Base-by-base conservation (phyloP, 768 basidiomycete species). In the Wakefieldia striispora region DNA sequence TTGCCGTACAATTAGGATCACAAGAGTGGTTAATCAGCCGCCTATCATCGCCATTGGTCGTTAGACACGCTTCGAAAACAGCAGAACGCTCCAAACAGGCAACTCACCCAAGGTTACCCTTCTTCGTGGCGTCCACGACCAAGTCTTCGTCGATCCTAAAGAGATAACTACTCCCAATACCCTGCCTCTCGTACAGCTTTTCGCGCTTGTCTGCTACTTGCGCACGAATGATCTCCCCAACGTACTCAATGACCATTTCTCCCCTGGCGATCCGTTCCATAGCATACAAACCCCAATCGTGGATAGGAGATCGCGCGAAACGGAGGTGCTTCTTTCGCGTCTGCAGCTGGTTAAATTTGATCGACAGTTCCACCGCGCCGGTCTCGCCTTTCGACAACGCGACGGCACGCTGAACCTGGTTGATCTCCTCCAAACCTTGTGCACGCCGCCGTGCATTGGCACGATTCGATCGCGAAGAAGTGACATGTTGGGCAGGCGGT, bases 211-310 rank as follows among this genome's bases (percentile, higher is more conserved):
- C 97, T 23, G 97, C 97, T 11, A 97, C 91, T 61, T 90, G 88
- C 38, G 93, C 91, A 10, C 97, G 80, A 56, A 97, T 93, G 55
- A 97, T 80, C 77, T 99, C 97, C 17, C 97, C 97, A 7, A 99
- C 97, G 63, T 99, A 99, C 72, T 99, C 97, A 70, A 98, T 97
- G 26, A 99, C 95, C 94, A 99, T 97, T 72, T 99, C 97, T 4
- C 93, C 93, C 33, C 81, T 74, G 6, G 88, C 82, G 57, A 99
- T 97, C 62, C 83, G 82, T 75, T 99, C 97, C 89, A 97, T 90
- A 26, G 97, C 95, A 66, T 97, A 99, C 62, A 99, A 66, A 4
- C 97, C 97, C 90, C 95, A 99, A 60, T 95, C 95, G 64, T 99
- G 95, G 51, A 99, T 99, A 16, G 94, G 93, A 21, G 91, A 94